Conservation (phyloP, 2,329 filamentous ascomycete genomes). For the Exophiala lecanii-corni region DNA sequence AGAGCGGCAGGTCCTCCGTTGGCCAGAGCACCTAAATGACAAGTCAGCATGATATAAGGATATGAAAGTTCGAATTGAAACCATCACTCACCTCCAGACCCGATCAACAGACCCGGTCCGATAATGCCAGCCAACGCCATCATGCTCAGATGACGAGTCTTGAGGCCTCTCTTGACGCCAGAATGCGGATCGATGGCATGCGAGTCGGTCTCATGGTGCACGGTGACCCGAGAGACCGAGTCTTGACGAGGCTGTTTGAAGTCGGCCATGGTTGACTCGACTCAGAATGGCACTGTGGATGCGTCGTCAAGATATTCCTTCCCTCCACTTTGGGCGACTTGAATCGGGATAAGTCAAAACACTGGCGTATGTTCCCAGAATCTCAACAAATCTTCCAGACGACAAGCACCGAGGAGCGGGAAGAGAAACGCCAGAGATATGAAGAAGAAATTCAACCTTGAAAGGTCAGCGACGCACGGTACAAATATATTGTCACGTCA, state of each 20-base stretch:
- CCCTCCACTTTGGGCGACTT: too few species aligned
- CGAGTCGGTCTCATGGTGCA: slow-evolving; percentile 5
- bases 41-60: neutral
- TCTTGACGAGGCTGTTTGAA: slow-evolving; percentile 1
- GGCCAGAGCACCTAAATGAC: slow-evolving; percentile 27
- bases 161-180: slow-evolving; percentile 20
- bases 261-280: slow-evolving; percentile 1
- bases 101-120: slow-evolving; percentile 22
- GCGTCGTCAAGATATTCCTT: neutral
- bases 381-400: neutral
- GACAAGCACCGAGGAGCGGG: neutral
- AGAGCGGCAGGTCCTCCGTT: slow-evolving; percentile 36
- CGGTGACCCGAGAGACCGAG: neutral
- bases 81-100: slow-evolving; percentile 14
- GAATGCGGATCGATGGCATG: slow-evolving; percentile 16
- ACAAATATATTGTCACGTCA: too few species aligned
- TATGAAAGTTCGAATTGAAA: neutral
- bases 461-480: too few species aligned
- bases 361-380: too few species aligned
- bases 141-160: slow-evolving; percentile 61
- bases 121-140: slow-evolving; percentile 51
- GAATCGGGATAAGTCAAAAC: too few species aligned
- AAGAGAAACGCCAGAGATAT: neutral
- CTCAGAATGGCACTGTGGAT: neutral
- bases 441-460: neutral